These are phyloP conservation scores for Lentinula novae-zelandiae DNA, from an alignment of 1,284 basidiomycete species.

Conservation along the genomic window DNA sequence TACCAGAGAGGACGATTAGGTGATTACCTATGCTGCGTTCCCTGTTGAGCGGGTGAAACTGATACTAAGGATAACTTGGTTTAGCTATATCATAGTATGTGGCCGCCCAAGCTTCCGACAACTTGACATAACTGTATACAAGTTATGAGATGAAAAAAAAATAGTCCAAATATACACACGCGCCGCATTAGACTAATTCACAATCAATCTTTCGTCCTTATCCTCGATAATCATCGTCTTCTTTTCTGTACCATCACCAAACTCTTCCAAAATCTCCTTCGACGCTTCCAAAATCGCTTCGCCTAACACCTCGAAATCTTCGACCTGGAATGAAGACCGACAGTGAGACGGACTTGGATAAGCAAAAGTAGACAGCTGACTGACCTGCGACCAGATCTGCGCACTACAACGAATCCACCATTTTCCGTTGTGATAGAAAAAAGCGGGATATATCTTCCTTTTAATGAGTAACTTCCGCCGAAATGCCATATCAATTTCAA, in stretches of 20 bases:
- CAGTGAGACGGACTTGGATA: neutral
- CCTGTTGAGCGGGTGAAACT: too few relatives aligned
- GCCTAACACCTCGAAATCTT: conserved; percentile 7
- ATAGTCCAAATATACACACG: neutral
- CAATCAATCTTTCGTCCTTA: neutral
- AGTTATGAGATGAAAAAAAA: too few relatives aligned
- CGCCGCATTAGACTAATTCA: neutral
- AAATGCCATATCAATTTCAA: conserved; percentile 31
- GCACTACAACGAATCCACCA: conserved; percentile 64
- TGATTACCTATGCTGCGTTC: too few relatives aligned
- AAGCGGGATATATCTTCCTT: conserved; percentile 31
- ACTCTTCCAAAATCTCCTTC: neutral
- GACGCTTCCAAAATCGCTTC: neutral
- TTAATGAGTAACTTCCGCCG: conserved; percentile 34
- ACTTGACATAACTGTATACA: too few relatives aligned
- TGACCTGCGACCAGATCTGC: conserved; percentile 31
- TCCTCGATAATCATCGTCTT: neutral
- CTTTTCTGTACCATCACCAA: conserved; percentile 2
- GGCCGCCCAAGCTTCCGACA: too few relatives aligned
- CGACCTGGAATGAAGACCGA: neutral
- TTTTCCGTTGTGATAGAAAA: conserved; percentile 45
- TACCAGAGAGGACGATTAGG: too few relatives aligned
- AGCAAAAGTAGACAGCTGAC: neutral
- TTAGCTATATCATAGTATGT: too few relatives aligned
- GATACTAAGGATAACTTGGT: too few relatives aligned